Evolutionary conservation across 495 filamentous ascomycete species (phyloP), one percentile per base, ranked within the genome.

Genomic region (Podospora pseudoanserina): DNA sequence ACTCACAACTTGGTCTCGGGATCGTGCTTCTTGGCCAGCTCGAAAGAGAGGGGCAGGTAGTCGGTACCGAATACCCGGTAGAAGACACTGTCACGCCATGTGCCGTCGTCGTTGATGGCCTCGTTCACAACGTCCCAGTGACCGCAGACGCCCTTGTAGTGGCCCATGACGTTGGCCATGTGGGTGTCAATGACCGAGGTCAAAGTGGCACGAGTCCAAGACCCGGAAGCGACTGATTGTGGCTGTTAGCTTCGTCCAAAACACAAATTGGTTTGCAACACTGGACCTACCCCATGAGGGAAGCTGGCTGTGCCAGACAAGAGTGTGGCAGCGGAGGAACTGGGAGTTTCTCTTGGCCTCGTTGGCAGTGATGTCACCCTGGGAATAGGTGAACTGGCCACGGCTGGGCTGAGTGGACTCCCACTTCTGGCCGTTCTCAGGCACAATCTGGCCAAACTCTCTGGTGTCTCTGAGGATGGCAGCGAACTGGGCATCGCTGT

Each of bases 301-400:
- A 6, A 90, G 75, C 69, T 91, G 87, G 54, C 76, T 80, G 74
- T 89, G 76, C 87, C 86, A 91, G 4, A 88, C 83, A n/a, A 89
- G 76, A 9, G 83, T 87, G 72, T 90, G 86, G 66, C 86, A 89
- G 34, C 86, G 74, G 55, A 89, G 70, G 20, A 80, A 72, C 76
- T 89, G 84, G 55, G 81, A 80, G 66, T 88, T 86, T n/a, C 63
- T 68, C 69, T 79, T 75, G 3, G 88, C 86, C 34, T 85, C 72
- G 63, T 80, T 71, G 20, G 83, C 78, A 70, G 88, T 78, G 65
- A 78, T 78, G 66, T 88, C 85, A 18, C 84, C 86, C 0, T 72
- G 72, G 19, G 71, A 70, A 71, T 78, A 89, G 60, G 72, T 82
- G 78, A 89, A 90, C 30, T 71, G 68, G 54, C 80, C 80, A 32